A percentile compares a stretch with the other conserved stretches of the same genome.
Conservation (phyloP, 352 stramenopile species). For the Globisporangium paroecandrum region DNA sequence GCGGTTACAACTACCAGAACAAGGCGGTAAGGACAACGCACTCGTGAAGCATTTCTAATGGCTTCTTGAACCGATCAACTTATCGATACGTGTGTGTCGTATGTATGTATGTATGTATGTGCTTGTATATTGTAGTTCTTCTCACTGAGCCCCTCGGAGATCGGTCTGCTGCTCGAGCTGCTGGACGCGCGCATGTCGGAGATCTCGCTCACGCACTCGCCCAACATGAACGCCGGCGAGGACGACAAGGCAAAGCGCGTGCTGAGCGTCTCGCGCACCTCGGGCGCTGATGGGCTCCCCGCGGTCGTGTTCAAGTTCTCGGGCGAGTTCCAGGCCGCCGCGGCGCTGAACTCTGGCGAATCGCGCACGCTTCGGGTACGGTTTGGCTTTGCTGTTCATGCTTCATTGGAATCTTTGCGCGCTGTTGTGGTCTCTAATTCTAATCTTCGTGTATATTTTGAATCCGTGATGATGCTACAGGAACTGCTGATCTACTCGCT, state of each 20-base stretch:
- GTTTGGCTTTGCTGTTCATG: neutral
- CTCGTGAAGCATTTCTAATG: neutral
- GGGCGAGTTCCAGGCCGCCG: conserved; percentile 45
- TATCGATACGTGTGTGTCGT: too few relatives aligned
- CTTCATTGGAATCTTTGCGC: neutral
- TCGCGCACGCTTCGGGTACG: conserved; percentile 45
- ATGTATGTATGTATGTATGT: too few relatives aligned
- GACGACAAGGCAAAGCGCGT: conserved; percentile 49
- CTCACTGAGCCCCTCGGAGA: conserved; percentile 70
- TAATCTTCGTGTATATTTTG: neutral
- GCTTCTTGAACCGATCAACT: too few relatives aligned
- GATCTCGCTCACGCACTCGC: conserved; percentile 69
- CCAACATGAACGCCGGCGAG: conserved; percentile 70
- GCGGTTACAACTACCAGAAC: conserved; percentile 77
- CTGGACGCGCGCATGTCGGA: conserved; percentile 62
- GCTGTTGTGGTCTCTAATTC: neutral
- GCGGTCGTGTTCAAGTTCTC: conserved; percentile 53
- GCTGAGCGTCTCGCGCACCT: conserved; percentile 45
- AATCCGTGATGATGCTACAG: conserved; percentile 20
- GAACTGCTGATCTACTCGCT: conserved; percentile 79
- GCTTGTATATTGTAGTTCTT: conserved; percentile 51
- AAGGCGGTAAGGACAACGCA: conserved; percentile 49
- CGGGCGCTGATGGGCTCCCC: conserved; percentile 45
- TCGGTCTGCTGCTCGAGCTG: conserved; percentile 74
- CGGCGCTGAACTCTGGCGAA: conserved; percentile 68